These are phyloP conservation scores for Microcos paniculata DNA, from an alignment of 345 rosid genomes.

Conservation along the genomic window DNA sequence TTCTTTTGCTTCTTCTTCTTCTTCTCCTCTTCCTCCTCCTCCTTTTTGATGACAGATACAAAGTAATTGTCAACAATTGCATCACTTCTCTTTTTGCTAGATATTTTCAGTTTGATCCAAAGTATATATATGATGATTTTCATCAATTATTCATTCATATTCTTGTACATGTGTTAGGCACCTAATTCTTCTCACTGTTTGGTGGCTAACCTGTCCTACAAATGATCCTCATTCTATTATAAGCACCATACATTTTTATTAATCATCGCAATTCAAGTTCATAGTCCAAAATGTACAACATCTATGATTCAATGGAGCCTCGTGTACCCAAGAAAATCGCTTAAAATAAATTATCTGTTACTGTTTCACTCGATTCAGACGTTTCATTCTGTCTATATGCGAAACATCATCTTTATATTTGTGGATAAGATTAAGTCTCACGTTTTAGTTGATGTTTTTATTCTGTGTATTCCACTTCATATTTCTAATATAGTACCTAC, in stretches of 20 bases:
- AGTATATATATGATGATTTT: background rate
- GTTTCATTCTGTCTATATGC: background rate
- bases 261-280: background rate
- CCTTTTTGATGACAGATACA: background rate
- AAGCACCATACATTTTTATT: background rate
- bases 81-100: background rate
- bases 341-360: background rate
- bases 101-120: background rate
- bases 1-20: background rate
- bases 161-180: constrained; percentile 9
- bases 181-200: background rate
- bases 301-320: background rate
- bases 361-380: background rate
- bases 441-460: background rate
- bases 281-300: background rate
- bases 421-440: background rate
- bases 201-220: background rate
- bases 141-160: background rate
- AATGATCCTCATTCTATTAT: background rate
- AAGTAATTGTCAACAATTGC: constrained; percentile 6
- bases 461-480: background rate
- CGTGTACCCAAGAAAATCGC: background rate
- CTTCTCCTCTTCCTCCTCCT: background rate
- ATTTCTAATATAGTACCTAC: background rate
- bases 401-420: background rate